These are phyloP conservation scores for Crithidia thermophila DNA, from an alignment of 208 protist genomes.

Conservation along the genomic window DNA sequence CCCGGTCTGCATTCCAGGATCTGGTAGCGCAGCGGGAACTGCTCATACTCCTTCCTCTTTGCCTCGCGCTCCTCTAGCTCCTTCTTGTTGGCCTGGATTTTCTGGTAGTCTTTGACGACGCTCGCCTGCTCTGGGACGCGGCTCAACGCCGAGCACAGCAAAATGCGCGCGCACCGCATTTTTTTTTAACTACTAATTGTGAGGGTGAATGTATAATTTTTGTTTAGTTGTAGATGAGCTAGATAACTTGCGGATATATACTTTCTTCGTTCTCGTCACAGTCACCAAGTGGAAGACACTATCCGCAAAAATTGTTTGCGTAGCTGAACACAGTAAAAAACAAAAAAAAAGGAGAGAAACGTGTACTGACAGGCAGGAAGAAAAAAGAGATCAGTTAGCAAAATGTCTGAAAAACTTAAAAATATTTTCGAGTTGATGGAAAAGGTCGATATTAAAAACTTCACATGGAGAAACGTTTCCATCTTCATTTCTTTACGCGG, in stretches of 20 bases:
- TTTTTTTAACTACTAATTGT: not conserved
- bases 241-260: not conserved
- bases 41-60: constrained; percentile 58
- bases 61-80: constrained; percentile 44
- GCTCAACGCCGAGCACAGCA: constrained; percentile 59
- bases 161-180: constrained; percentile 42
- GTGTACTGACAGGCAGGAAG: not conserved
- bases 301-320: no score
- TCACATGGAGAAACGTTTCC: no score
- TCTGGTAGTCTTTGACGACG: constrained; percentile 76
- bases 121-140: constrained; percentile 33
- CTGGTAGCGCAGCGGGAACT: constrained; percentile 80
- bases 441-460: no score
- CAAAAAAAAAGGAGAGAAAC: constrained; percentile 10
- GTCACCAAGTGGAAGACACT: not conserved
- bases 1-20: constrained; percentile 77
- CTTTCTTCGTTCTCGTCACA: not conserved
- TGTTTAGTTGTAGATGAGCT: not conserved
- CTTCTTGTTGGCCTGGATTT: constrained; percentile 52
- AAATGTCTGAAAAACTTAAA: no score
- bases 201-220: no score
- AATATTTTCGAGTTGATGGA: no score
- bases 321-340: not conserved
- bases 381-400: no score
- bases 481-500: no score